These are phyloP conservation scores for Podaxis pistillaris DNA, from an alignment of 768 basidiomycete genomes.

Conservation along the genomic window DNA sequence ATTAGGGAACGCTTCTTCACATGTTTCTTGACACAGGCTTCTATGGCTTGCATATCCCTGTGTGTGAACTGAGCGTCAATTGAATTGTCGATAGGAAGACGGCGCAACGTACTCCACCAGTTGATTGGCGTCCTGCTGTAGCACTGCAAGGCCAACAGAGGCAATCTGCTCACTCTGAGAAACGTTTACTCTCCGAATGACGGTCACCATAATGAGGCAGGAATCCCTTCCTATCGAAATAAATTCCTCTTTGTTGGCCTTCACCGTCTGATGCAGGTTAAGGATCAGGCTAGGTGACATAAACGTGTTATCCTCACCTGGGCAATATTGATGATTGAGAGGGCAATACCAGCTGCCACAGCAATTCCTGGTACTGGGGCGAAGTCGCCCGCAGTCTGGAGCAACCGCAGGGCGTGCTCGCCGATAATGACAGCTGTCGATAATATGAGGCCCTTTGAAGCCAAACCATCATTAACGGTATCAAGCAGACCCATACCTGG, in stretches of 20 bases:
- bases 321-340: not conserved
- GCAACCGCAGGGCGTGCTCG: not conserved
- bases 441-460: not conserved
- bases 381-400: not conserved
- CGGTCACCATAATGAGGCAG: slow-evolving; percentile 1
- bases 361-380: slow-evolving; percentile 6
- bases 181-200: not conserved
- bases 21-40: not conserved
- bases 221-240: slow-evolving; percentile 4
- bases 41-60: not conserved
- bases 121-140: not conserved
- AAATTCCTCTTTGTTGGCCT: slow-evolving; percentile 4
- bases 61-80: not conserved
- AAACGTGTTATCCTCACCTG: not conserved
- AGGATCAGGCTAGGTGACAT: not conserved
- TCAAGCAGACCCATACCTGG: not conserved
- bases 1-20: not conserved
- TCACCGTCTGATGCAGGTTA: not conserved
- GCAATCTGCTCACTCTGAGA: not conserved
- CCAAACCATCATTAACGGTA: no score
- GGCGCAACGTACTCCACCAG: not conserved
- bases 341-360: slow-evolving; percentile 1
- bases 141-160: not conserved
- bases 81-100: not conserved
- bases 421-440: not conserved